phyloP scores from a whole-genome alignment of 2,329 filamentous ascomycete genomes.

The Shiraia sp. region DNA sequence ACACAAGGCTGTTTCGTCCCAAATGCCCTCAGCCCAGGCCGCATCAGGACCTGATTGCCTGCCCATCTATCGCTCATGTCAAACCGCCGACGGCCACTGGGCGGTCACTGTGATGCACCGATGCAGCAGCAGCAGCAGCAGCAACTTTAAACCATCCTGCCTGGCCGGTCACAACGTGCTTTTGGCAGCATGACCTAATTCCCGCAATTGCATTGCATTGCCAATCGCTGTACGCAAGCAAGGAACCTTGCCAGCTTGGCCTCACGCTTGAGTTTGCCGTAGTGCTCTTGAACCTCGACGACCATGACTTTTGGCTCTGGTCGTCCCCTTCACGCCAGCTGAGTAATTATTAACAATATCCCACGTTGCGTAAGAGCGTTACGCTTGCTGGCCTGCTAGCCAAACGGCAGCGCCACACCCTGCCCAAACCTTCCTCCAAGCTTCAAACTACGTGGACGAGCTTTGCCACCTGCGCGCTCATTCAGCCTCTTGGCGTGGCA shows the following conservation, averaged over 20 bases:
- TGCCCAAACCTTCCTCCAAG: constrained; percentile 8
- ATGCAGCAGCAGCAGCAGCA: constrained; percentile 3
- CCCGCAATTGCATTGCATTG: no score
- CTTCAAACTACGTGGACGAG: constrained; percentile 22
- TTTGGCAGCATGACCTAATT: no score
- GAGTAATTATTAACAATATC: constrained; percentile 16
- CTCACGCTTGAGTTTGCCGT: constrained; percentile 28
- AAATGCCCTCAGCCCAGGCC: constrained; percentile 10
- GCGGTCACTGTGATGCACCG: constrained; percentile 23
- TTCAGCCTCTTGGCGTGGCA: constrained; percentile 28
- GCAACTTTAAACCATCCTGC: constrained; percentile 1
- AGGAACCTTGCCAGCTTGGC: constrained; percentile 12
- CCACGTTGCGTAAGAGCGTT: constrained; percentile 38
- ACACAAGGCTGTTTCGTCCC: constrained; percentile 8
- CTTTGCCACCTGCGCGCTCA: constrained; percentile 16
- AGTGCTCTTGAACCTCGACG: no score
- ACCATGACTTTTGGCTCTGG: constrained; percentile 4
- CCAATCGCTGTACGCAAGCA: constrained; percentile 5
- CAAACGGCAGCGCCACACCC: constrained; percentile 14
- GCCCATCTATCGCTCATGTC: no score
- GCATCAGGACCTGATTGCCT: constrained; percentile 12
- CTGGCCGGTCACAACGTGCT: no score
- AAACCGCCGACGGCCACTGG: constrained; percentile 30
- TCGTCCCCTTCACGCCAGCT: constrained; percentile 9
- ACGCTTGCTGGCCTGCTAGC: constrained; percentile 19